Percentiles rank a stretch among this genome's conserved stretches.
Conservation (phyloP, 1,139 yeast genomes). For the Protomyces arabidopsidicola region DNA sequence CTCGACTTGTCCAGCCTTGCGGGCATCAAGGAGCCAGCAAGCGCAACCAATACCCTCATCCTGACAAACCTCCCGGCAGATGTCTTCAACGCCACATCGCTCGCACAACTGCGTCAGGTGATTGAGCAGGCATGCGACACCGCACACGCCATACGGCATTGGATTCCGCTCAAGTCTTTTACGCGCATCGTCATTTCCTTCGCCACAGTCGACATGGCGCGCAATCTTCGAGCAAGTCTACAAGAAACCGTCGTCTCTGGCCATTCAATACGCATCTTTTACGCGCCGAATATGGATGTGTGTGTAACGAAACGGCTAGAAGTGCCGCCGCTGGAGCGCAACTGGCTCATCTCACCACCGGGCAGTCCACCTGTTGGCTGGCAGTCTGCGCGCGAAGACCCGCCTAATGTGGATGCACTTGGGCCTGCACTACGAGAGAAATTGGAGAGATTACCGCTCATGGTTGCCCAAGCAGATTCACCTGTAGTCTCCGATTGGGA, state of each 20-base stretch:
- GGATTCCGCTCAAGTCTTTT: slow-evolving; percentile 41
- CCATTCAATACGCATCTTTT: slow-evolving; percentile 24
- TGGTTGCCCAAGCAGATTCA: not conserved
- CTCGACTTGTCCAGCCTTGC: not conserved
- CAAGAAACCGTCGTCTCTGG: slow-evolving; percentile 13
- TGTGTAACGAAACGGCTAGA: slow-evolving; percentile 33
- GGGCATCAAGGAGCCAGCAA: slow-evolving; percentile 9
- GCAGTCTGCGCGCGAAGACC: slow-evolving; percentile 41
- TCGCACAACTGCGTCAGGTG: not conserved
- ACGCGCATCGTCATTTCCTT: slow-evolving; percentile 42
- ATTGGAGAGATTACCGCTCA: not conserved
- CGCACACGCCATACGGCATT: slow-evolving; percentile 29
- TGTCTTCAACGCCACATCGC: not conserved
- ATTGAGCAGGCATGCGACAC: not conserved
- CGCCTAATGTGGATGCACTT: slow-evolving; percentile 37
- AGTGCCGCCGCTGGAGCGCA: slow-evolving; percentile 43
- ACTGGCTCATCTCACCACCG: slow-evolving; percentile 46
- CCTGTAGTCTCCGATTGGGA: not conserved
- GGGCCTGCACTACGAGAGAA: slow-evolving; percentile 41
- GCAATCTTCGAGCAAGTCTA: slow-evolving; percentile 31
- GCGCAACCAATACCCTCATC: slow-evolving; percentile 21
- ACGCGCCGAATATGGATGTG: slow-evolving; percentile 17
- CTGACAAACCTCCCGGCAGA: slow-evolving; percentile 14
- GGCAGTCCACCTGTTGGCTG: slow-evolving; percentile 47
- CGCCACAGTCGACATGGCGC: slow-evolving; percentile 36